A percentile compares a stretch with the other conserved stretches of the same genome.
Evolutionary conservation across 1,139 yeast species (phyloP).

Genomic region (Yamadazyma sp.): DNA sequence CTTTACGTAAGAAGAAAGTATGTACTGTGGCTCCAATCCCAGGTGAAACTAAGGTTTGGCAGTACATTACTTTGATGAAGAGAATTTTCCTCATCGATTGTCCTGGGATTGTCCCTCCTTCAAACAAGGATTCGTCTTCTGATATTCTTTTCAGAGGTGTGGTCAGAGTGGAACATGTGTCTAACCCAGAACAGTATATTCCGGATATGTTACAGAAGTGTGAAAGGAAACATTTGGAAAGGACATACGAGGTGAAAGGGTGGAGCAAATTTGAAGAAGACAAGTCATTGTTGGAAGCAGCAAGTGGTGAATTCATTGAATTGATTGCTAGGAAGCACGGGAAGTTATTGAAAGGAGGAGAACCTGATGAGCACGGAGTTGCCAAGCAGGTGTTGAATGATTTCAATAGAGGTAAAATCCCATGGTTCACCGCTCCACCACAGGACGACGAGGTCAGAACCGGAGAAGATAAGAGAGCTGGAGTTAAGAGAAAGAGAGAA

Average conservation of each 20-base stretch:
- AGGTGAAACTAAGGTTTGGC: slow-evolving; percentile 99
- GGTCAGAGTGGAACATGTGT: slow-evolving; percentile 95
- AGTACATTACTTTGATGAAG: slow-evolving; percentile 95
- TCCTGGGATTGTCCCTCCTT: slow-evolving; percentile 99
- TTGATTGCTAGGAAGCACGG: slow-evolving; percentile 91
- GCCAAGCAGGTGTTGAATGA: slow-evolving; percentile 89
- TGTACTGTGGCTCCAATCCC: slow-evolving; percentile 98
- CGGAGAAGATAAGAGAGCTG: slow-evolving; percentile 58
- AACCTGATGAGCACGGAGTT: slow-evolving; percentile 93
- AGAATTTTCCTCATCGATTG: slow-evolving; percentile 93
- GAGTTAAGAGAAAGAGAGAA: slow-evolving; percentile 51
- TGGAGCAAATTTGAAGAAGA: slow-evolving; percentile 64
- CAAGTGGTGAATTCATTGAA: slow-evolving; percentile 82
- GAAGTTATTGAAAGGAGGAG: slow-evolving; percentile 92
- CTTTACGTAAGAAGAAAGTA: slow-evolving; percentile 90
- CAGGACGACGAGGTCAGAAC: slow-evolving; percentile 56
- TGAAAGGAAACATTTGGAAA: slow-evolving; percentile 85
- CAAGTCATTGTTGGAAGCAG: slow-evolving; percentile 37
- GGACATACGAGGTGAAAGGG: slow-evolving; percentile 93
- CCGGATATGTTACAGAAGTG: slow-evolving; percentile 85
- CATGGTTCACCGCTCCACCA: slow-evolving; percentile 98
- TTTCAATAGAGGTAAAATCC: slow-evolving; percentile 95
- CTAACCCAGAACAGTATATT: slow-evolving; percentile 92
- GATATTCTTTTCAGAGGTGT: slow-evolving; percentile 96
- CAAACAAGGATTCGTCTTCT: slow-evolving; percentile 83